These are phyloP conservation scores for Trichoderma pleuroti DNA, from an alignment of 2,329 filamentous ascomycete species.

Conservation along the genomic window DNA sequence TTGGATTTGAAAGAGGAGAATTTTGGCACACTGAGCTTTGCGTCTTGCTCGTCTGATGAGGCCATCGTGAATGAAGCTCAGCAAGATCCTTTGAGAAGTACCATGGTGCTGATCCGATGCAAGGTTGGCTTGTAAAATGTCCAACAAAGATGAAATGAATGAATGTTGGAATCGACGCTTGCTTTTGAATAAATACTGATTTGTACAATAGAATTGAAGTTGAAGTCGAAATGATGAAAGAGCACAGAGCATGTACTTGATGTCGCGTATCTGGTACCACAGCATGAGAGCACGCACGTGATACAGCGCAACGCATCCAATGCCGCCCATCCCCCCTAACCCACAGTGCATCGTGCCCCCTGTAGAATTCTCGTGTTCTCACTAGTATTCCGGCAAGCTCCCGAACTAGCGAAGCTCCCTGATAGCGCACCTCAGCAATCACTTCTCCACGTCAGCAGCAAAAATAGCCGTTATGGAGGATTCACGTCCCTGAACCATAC, in stretches of 20 bases:
- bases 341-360: neutral
- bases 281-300: neutral
- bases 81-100: neutral
- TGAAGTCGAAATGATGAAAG: neutral
- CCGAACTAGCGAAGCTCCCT: neutral
- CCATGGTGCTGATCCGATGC: neutral
- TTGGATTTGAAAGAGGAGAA: slow-evolving; percentile 68
- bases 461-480: neutral
- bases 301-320: neutral
- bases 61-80: slow-evolving; percentile 9
- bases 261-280: neutral
- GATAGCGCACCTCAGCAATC: neutral
- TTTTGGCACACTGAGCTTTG: slow-evolving; percentile 48
- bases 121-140: neutral
- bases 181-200: neutral
- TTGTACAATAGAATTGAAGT: neutral
- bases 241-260: neutral
- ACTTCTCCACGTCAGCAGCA: slow-evolving; percentile 1
- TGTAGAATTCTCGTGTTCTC: neutral
- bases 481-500: neutral
- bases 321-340: neutral
- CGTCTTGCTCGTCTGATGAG: neutral
- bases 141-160: neutral
- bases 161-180: neutral
- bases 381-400: neutral